Conservation (phyloP, 2,329 filamentous ascomycete species). For the Trichoderma hamatum region DNA sequence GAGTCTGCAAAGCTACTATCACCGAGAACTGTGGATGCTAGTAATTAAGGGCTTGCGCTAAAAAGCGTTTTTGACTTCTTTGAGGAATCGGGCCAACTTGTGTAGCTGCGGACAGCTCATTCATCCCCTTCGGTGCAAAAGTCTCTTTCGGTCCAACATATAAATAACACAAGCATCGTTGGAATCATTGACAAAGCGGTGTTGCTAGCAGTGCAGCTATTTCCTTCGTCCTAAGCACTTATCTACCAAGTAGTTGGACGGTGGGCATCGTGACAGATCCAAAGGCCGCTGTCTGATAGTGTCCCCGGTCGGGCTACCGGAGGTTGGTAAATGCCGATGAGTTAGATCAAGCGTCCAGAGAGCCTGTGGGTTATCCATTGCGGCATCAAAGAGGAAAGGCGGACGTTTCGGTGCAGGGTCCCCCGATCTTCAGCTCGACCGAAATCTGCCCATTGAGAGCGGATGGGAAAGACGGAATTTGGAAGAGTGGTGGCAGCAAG, state of each 20-base stretch:
- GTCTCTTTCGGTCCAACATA: background rate
- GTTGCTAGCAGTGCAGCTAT: background rate
- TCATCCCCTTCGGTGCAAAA: constrained; percentile 5
- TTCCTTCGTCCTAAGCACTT: background rate
- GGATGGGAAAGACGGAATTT: background rate
- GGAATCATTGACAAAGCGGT: background rate
- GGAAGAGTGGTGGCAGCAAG: background rate
- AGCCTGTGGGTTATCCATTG: background rate
- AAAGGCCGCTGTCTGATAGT: background rate
- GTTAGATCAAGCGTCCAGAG: background rate
- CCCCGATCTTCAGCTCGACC: constrained; percentile 9
- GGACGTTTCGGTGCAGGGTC: constrained; percentile 20
- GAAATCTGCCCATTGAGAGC: background rate
- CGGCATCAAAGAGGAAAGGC: constrained; percentile 10
- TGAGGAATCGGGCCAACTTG: constrained; percentile 19
- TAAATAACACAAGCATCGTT: background rate
- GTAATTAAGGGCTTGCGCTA: constrained; percentile 1
- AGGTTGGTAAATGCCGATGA: constrained; percentile 27
- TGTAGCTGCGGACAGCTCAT: constrained; percentile 6
- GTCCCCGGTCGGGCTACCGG: constrained; percentile 18
- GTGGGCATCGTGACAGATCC: background rate
- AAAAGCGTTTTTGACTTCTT: background rate
- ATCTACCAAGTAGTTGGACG: background rate
- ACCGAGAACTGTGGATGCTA: background rate
- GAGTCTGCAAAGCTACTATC: background rate